Base-by-base conservation (phyloP, 345 rosid genomes). In the Eucalyptus pumila region DNA sequence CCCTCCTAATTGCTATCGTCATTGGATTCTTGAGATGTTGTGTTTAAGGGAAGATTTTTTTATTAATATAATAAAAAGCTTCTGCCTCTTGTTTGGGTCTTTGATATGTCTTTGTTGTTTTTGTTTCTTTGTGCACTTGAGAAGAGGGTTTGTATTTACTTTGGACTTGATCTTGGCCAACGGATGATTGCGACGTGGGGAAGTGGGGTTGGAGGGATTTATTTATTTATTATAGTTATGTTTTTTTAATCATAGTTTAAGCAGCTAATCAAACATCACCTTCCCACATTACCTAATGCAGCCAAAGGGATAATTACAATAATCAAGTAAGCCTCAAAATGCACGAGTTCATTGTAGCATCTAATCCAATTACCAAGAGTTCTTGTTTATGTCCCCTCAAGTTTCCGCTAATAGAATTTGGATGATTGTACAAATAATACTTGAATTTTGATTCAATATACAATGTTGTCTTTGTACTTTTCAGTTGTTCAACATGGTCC, bases 21-120 rank as follows among this genome's bases (percentile, higher is more conserved):
- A 87, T 92, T 91, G 92, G 95, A 93, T 93, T 89, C 89, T 91
- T 34, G 60, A 90, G 91, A 65, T 88, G n/a, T 37, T 65, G 62
- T 88, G 67, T 45, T 50, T 50, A 90, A 19, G 45, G 45, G 47
- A 37, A 40, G 42, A 49, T 45, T 40, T 23, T 23, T 52, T 62
- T 0, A 32, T 87, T 83, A 80, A 52, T 88, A 62, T 27, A 62
- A 30, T 89, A 86, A 11, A 86, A 65, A 44, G 51, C 49, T 47
- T 37, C 58, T 30, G 83, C 56, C 80, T 80, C 58, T 42, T 89
- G n/a, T 47, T 65, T 69, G 44, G 88, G 76, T 54, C 37, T 87
- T 89, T 49, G 42, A 72, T 47, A 44, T 30, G 90, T 86, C 69
- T 87, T 37, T 21, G 83, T 72, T 72, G 83, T 76, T 76, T 65